phyloP scores from a whole-genome alignment of 192 early-diverging fungal species.

The Linnemannia schmuckeri region DNA sequence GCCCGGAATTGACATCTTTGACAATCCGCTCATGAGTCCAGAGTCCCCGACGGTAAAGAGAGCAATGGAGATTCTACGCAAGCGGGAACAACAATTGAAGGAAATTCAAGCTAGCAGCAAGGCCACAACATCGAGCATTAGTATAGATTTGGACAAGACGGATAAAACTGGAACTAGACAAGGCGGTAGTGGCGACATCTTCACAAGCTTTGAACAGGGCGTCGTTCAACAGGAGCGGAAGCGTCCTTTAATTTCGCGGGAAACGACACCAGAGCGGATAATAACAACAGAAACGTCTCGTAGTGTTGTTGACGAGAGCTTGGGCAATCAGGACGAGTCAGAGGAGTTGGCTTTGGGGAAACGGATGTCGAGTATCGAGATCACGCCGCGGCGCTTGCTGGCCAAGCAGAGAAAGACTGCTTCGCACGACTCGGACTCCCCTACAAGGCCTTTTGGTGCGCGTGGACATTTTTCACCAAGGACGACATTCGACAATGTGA shows the following conservation, averaged over 20 bases:
- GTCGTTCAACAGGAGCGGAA: background rate
- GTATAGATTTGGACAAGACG: background rate
- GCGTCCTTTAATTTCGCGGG: background rate
- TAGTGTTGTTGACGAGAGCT: background rate
- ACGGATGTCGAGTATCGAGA: constrained; percentile 32
- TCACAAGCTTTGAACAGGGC: background rate
- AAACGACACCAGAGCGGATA: constrained; percentile 13
- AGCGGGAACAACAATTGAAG: constrained; percentile 17
- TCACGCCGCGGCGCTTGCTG: constrained; percentile 29
- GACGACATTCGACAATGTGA: background rate
- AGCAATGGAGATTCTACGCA: constrained; percentile 26
- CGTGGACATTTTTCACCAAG: background rate
- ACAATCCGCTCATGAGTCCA: constrained; percentile 22
- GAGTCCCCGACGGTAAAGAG: constrained; percentile 34
- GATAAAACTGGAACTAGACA: background rate
- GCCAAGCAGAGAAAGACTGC: constrained; percentile 29
- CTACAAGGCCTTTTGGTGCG: background rate
- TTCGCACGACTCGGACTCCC: background rate
- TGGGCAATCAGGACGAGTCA: constrained; percentile 13
- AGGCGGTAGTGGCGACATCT: background rate
- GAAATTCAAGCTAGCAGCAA: background rate
- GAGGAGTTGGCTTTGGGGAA: constrained; percentile 27
- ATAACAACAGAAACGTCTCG: background rate
- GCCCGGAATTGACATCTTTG: background rate
- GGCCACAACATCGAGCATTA: background rate